Base-by-base conservation (phyloP, 1,284 basidiomycete genomes). In the Pisolithus thermaeus region DNA sequence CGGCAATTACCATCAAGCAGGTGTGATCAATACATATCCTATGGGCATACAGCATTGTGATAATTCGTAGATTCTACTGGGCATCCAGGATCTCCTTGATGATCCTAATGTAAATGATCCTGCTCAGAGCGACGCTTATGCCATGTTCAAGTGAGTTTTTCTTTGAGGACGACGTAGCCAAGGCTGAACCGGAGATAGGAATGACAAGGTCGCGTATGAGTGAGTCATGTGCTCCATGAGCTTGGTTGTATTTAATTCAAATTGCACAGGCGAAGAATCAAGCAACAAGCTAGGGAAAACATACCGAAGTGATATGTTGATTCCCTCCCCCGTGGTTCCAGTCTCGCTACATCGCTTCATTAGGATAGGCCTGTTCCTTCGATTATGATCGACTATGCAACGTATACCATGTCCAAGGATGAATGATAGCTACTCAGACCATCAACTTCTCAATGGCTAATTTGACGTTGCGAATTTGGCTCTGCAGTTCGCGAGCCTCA, bases 1-100 rank as follows among this genome's bases (percentile, higher is more conserved):
- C 97, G 9, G 90, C 94, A 2, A 98, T 99, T 62, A 99, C 95
- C 2, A 93, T 99, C 73, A 99, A 99, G 70, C 95, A 98, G 80
- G 94, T 91, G 38, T 43, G 79, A 35, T 35, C 32, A 35, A 35
- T 8, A 11, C 42, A 46, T 48, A n/a, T 5, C n/a, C 52, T 35
- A 6, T 23, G 28, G 27, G 25, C 47, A 27, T 22, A 32, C 46
- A 14, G n/a, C 27, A 42, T 16, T 30, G 48, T 46, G 30, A 39
- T 28, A 46, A 20, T 9, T 5, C 16, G 35, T 59, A 98, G 93
- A 95, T 99, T 59, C 74, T 98, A 25, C 77, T 98, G 16, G 97
- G 97, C 54, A 92, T 97, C 54, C 95, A 98, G 69, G 94, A 97
- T 62, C 75, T 98, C 7, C 75, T 98, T 49, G 88, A 95, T 63